Evolutionary conservation across 2,329 filamentous ascomycete genomes (phyloP), one percentile per base, ranked within the genome.

Genomic region (Sodiomyces alkalinus): DNA sequence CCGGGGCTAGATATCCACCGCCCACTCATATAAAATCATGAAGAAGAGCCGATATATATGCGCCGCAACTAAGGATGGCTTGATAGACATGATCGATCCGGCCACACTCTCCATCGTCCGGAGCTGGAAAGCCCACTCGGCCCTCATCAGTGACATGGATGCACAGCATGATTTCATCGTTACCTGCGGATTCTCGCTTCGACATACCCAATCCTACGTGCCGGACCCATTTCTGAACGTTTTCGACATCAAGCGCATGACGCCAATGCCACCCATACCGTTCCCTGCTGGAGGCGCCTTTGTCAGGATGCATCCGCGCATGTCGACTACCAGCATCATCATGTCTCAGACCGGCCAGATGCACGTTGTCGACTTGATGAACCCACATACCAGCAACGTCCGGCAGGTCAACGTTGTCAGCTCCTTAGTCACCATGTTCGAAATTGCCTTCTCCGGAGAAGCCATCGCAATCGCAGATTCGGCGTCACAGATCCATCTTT

Each of bases 121-220:
- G 48, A 73, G 72, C 8, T 98, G 90, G 80, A 82, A 82, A 47
- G 85, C 87, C 1, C 90, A 98, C 47, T 77, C 78, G 2, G 80
- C 82, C 7, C 71, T 75, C 28, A 81, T 98, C 48, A 93, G 83
- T 50, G 87, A 96, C 49, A 94, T 98, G 81, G 90, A 98, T 56
- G 83, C 86, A 7, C 81, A 90, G 46, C 82, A 90, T 45, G 87
- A 96, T 49, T 90, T 90, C 40, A 74, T 98, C 30, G 80, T 96
- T 14, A 96, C 90, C 4, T 98, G 90, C 50, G 90, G 90, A 19
- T 92, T 82, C 53, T 92, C 87, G 2, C 68, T 83, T 15, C 73
- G 87, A 39, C 83, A 86, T 44, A 53, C 57, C 2, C 58, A 61
- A 32, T 73, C 74, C 22, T 80, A 80, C 37, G 85, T 92, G 59